Conservation (phyloP, 768 basidiomycete genomes). For the Filobasidium floriforme region DNA sequence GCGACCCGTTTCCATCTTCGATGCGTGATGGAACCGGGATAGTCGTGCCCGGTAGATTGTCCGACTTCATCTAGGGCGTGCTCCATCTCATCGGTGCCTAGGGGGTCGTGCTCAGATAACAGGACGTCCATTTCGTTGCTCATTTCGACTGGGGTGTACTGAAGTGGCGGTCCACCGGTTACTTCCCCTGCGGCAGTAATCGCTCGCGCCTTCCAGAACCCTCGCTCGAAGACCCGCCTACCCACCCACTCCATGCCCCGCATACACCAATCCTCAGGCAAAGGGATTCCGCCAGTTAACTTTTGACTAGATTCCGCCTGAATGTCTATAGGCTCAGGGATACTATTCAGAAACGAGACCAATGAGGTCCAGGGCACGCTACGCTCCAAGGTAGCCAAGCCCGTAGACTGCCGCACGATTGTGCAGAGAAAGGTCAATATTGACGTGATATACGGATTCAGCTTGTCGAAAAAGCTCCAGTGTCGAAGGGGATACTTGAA, state of each 20-base stretch:
- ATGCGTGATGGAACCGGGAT: conserved; percentile 48
- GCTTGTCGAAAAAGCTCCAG: conserved; percentile 47
- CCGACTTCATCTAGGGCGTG: conserved; percentile 73
- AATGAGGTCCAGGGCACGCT: conserved; percentile 77
- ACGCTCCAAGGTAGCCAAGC: conserved; percentile 61
- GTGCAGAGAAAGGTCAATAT: conserved; percentile 83
- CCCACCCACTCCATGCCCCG: conserved; percentile 96
- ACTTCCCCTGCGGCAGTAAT: conserved; percentile 22
- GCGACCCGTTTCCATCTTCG: conserved; percentile 68
- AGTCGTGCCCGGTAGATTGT: conserved; percentile 24
- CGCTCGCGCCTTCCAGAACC: conserved; percentile 72
- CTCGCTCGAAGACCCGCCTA: conserved; percentile 78
- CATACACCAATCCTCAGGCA: conserved; percentile 91
- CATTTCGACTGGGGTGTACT: conserved; percentile 30
- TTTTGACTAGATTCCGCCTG: conserved; percentile 46
- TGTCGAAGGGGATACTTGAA: conserved; percentile 54
- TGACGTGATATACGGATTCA: conserved; percentile 82
- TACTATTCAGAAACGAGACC: conserved; percentile 56
- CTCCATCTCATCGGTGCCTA: conserved; percentile 51
- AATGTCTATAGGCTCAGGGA: conserved; percentile 50
- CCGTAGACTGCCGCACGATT: conserved; percentile 58
- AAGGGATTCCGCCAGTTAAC: conserved; percentile 62
- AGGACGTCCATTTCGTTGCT: conserved; percentile 69
- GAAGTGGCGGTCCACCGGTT: conserved; percentile 35
- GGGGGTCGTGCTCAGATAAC: conserved; percentile 49